Conservation (phyloP, 73 alveolate species). For the Paramecium octaurelia region DNA sequence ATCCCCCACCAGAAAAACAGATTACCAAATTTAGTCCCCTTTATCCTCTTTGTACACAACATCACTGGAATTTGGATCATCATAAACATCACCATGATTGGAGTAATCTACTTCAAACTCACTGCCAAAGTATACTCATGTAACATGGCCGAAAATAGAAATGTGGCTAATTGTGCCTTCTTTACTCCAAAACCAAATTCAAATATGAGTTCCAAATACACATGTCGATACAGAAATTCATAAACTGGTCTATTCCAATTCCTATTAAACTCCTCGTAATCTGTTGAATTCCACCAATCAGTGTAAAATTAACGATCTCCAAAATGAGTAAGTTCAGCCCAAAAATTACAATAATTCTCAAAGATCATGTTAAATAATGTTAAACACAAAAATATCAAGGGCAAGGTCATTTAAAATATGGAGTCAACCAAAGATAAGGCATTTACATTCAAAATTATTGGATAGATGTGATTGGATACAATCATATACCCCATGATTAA, state of each 20-base stretch:
- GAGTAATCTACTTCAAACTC: conserved; percentile 55
- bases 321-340: conserved; percentile 72
- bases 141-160: conserved; percentile 66
- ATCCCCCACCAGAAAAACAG: conserved; percentile 63
- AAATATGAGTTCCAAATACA: conserved; percentile 63
- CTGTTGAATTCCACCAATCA: conserved; percentile 83
- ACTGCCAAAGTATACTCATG: conserved; percentile 67
- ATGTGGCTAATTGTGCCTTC: conserved; percentile 54
- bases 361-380: conserved; percentile 62
- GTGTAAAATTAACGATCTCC: conserved; percentile 76
- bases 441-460: background rate
- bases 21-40: conserved; percentile 54
- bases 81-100: conserved; percentile 58
- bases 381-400: conserved; percentile 53
- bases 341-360: conserved; percentile 65
- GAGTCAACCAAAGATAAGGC: conserved; percentile 43
- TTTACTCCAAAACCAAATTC: conserved; percentile 23
- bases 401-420: conserved; percentile 54
- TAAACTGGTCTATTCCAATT: conserved; percentile 82
- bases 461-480: conserved; percentile 7
- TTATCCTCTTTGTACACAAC: conserved; percentile 36
- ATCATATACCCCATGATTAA: conserved; percentile 43
- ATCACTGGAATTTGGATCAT: conserved; percentile 57
- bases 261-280: conserved; percentile 71
- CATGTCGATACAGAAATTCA: conserved; percentile 71